Percentiles rank a stretch among this genome's conserved stretches.
Evolutionary conservation across 2,329 filamentous ascomycete genomes (phyloP).

Genomic region (Biscogniauxia mediterranea): DNA sequence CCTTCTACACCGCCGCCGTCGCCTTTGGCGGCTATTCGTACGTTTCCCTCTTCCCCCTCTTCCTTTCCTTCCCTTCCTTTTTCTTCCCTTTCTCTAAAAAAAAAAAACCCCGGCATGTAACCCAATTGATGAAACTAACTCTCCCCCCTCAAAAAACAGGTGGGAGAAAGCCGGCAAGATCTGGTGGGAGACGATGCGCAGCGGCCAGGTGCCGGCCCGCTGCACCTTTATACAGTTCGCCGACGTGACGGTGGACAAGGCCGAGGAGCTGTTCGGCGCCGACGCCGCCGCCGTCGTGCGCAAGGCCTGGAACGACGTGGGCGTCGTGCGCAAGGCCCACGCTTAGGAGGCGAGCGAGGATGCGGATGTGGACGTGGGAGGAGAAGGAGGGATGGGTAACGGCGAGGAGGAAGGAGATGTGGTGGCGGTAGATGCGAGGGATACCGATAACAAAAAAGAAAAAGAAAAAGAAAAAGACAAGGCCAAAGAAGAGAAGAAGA

Average conservation of each 20-base stretch:
- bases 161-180: constrained; percentile 55
- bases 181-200: constrained; percentile 50
- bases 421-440: too few species aligned
- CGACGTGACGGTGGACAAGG: constrained; percentile 46
- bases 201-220: constrained; percentile 38
- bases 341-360: constrained; percentile 3
- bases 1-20: constrained; percentile 50
- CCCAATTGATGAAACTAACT: too few species aligned
- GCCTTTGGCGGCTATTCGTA: constrained; percentile 46
- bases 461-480: too few species aligned
- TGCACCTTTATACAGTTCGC: constrained; percentile 50
- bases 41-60: constrained; percentile 5
- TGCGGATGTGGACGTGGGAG: background rate
- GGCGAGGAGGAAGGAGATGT: too few species aligned
- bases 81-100: background rate
- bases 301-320: constrained; percentile 48
- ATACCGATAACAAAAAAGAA: too few species aligned
- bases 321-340: constrained; percentile 37
- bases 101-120: too few species aligned
- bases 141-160: constrained; percentile 29
- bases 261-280: constrained; percentile 41
- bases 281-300: constrained; percentile 43
- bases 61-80: background rate
- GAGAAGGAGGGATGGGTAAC: too few species aligned
- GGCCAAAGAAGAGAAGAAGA: too few species aligned